Base-by-base conservation (phyloP, 2,329 filamentous ascomycete genomes). In the Sordariomycetes sp. region DNA sequence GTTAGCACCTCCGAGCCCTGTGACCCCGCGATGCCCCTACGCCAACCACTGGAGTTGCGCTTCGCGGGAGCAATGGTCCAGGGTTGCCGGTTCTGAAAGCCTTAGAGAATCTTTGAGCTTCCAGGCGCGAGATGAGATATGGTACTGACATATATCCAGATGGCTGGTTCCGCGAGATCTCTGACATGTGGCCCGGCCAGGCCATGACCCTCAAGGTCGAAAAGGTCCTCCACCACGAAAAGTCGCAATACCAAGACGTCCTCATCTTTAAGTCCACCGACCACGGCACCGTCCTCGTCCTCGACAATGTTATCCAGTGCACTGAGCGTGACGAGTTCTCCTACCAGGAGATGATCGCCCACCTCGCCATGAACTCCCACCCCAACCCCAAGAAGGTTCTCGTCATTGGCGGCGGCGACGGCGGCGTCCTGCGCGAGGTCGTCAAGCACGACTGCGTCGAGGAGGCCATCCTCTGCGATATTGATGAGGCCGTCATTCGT, bases 111-210 rank as follows among this genome's bases (percentile, higher is more conserved):
- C n/a, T n/a, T n/a, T n/a, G n/a, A n/a, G n/a, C n/a, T n/a, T n/a
- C n/a, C n/a, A n/a, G n/a, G n/a, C n/a, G n/a, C n/a, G n/a, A n/a
- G n/a, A n/a, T n/a, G n/a, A n/a, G n/a, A n/a, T n/a, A n/a, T n/a
- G n/a, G n/a, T 23, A 14, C 21, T 26, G 15, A 16, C 21, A 26
- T 31, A 8, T 21, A 15, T 12, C 27, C 27, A 94, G 92, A 96
- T 94, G 92, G 90, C 70, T 98, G 92, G 92, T 98, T 98, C 82
- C 85, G 87, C 64, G 92, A 98, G 71, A 88, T 94, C 68, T 94
- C 85, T 50, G 72, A 92, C 58, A 96, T 98, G 90, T 98, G 92
- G 92, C 90, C 92, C 43, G 75, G 92, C 61, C 92, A 96, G 72
- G 92, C 92, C 60, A 96, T 96, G 90, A 95, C 85, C 49, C 82